Evolutionary conservation across 257 asterid species (phyloP).

Genomic region (Solanum bulbocastanum): DNA sequence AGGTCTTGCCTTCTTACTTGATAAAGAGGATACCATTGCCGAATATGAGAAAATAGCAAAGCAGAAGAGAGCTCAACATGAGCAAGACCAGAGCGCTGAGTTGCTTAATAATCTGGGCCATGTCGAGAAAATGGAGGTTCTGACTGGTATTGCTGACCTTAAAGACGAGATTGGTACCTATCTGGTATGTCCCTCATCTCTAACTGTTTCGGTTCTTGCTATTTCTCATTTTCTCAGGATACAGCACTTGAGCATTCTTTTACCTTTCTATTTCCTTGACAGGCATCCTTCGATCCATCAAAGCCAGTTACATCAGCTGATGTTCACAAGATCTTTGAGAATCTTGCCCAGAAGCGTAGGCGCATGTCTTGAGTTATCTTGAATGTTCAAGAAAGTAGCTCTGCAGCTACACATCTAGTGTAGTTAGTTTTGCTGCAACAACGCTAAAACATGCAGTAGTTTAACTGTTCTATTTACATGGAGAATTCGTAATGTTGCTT

Average conservation of each 20-base stretch:
- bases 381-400: not conserved
- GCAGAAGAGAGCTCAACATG: constrained; percentile 65
- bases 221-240: not conserved
- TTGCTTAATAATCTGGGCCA: constrained; percentile 72
- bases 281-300: constrained; percentile 54
- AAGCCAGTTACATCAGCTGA: constrained; percentile 62
- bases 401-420: not conserved
- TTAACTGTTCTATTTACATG: not conserved
- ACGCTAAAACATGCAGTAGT: not conserved
- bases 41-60: constrained; percentile 84
- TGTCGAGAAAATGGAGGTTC: constrained; percentile 71
- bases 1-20: constrained; percentile 60
- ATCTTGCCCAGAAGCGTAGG: constrained; percentile 64
- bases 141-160: constrained; percentile 80
- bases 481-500: not conserved
- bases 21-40: constrained; percentile 80
- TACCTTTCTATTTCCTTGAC: not conserved
- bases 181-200: constrained; percentile 41
- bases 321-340: constrained; percentile 61
- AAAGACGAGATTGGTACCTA: constrained; percentile 59
- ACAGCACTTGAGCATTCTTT: not conserved
- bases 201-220: not conserved
- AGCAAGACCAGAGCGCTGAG: constrained; percentile 62
- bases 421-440: not conserved
- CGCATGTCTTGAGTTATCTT: constrained; percentile 23